Percentiles rank a stretch among this genome's conserved stretches.
These are phyloP conservation scores for Globisporangium orthogonon DNA, from an alignment of 352 stramenopile species.

Conservation along the genomic window DNA sequence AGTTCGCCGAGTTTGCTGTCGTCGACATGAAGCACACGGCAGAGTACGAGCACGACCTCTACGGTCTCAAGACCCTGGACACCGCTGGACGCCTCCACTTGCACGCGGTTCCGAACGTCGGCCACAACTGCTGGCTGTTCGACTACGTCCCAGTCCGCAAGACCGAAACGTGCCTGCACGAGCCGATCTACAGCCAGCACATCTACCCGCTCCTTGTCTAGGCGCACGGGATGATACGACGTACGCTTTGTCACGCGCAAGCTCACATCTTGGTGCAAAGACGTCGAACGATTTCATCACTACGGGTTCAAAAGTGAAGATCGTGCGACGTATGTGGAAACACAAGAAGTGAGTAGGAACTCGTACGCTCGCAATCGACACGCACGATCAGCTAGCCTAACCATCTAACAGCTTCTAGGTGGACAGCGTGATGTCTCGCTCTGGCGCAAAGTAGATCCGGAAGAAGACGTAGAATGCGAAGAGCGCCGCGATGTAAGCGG, in stretches of 20 bases:
- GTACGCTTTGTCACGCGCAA: no score
- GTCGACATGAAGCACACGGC: constrained; percentile 24
- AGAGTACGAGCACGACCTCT: constrained; percentile 35
- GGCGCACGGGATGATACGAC: no score
- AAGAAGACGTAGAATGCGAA: constrained; percentile 61
- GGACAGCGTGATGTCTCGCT: constrained; percentile 34
- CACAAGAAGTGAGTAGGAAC: no score
- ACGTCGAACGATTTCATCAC: no score
- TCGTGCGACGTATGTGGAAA: background rate
- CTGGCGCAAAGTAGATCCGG: constrained; percentile 54
- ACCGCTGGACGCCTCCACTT: constrained; percentile 16
- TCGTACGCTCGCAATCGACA: no score
- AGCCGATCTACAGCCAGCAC: constrained; percentile 10
- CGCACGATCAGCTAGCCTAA: background rate
- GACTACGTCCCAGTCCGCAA: constrained; percentile 6
- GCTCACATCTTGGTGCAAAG: no score
- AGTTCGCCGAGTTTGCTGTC: constrained; percentile 21
- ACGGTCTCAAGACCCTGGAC: constrained; percentile 26
- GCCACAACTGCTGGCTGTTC: constrained; percentile 20
- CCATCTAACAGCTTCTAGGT: background rate
- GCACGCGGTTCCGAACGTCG: constrained; percentile 6
- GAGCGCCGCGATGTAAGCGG: constrained; percentile 32
- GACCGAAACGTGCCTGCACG: constrained; percentile 13
- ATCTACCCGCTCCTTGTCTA: constrained; percentile 21
- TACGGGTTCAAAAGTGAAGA: no score